These are phyloP conservation scores for Citrus sp. DNA, from an alignment of 345 rosid species.

Conservation along the genomic window DNA sequence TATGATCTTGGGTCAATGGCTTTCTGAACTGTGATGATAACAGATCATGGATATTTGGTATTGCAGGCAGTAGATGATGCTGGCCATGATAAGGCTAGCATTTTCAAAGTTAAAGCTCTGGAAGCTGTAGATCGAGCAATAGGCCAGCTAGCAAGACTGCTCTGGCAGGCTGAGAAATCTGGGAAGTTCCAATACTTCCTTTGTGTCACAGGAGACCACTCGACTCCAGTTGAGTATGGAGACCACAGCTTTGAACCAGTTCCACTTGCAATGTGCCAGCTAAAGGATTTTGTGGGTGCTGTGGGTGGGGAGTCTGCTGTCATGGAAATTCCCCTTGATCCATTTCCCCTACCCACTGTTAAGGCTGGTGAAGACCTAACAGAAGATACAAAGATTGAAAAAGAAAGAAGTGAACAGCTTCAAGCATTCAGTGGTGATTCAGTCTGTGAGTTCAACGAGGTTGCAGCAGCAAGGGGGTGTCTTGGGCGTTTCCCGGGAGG, in stretches of 20 bases:
- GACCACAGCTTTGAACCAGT: conserved; percentile 97
- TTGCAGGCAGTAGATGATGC: conserved; percentile 95
- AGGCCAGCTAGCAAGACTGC: conserved; percentile 78
- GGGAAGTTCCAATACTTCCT: conserved; percentile 60
- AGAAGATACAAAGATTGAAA: conserved; percentile 17
- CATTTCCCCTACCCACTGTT: conserved; percentile 76
- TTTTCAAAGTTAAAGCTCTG: conserved; percentile 78
- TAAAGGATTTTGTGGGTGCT: conserved; percentile 68
- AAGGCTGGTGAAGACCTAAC: conserved; percentile 38
- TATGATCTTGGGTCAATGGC: neutral
- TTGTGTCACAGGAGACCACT: conserved; percentile 92
- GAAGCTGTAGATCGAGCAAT: conserved; percentile 85
- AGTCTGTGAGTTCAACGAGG: conserved; percentile 66
- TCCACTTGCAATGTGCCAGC: conserved; percentile 68
- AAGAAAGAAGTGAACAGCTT: conserved; percentile 20
- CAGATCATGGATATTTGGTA: neutral
- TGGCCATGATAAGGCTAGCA: conserved; percentile 87
- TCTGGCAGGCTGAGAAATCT: conserved; percentile 70
- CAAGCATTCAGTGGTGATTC: conserved; percentile 62
- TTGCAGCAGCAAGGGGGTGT: conserved; percentile 87
- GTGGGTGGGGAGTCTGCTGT: conserved; percentile 67
- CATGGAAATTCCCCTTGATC: conserved; percentile 56
- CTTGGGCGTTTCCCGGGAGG: conserved; percentile 95
- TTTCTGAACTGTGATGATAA: neutral
- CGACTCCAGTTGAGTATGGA: conserved; percentile 94